phyloP scores from a whole-genome alignment of 345 rosid species.

The Fremontodendron californicum region DNA sequence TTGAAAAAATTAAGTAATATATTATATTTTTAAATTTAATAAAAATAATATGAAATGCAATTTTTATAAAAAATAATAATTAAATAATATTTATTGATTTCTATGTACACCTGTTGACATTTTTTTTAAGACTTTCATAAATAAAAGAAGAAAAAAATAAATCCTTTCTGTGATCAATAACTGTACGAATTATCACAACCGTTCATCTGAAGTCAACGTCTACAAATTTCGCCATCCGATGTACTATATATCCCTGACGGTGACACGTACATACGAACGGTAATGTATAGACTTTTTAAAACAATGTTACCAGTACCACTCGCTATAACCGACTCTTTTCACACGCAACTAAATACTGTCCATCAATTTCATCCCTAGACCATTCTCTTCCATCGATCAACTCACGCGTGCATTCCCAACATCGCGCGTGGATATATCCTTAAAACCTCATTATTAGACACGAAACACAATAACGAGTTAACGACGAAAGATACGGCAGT shows the following conservation, averaged over 20 bases:
- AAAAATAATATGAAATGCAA: too few relatives aligned
- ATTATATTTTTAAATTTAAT: too few relatives aligned
- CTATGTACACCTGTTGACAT: too few relatives aligned
- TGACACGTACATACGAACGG: neutral
- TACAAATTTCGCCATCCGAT: neutral
- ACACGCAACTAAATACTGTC: neutral
- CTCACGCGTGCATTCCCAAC: neutral
- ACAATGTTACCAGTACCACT: neutral
- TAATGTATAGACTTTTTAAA: neutral
- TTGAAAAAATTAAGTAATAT: too few relatives aligned
- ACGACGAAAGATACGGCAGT: constrained; percentile 3
- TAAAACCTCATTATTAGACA: neutral
- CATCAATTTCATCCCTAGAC: neutral
- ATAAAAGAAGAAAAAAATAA: neutral
- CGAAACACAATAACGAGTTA: too few relatives aligned
- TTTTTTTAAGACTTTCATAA: neutral
- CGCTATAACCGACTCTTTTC: neutral
- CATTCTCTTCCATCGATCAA: neutral
- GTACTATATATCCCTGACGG: neutral
- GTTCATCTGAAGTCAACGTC: neutral
- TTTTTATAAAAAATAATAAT: too few relatives aligned
- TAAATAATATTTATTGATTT: too few relatives aligned
- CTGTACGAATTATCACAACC: neutral
- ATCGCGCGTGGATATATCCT: neutral
- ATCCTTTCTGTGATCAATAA: neutral